These are phyloP conservation scores for Corinectria fuckeliana DNA, from an alignment of 2,329 filamentous ascomycete species.

Conservation along the genomic window DNA sequence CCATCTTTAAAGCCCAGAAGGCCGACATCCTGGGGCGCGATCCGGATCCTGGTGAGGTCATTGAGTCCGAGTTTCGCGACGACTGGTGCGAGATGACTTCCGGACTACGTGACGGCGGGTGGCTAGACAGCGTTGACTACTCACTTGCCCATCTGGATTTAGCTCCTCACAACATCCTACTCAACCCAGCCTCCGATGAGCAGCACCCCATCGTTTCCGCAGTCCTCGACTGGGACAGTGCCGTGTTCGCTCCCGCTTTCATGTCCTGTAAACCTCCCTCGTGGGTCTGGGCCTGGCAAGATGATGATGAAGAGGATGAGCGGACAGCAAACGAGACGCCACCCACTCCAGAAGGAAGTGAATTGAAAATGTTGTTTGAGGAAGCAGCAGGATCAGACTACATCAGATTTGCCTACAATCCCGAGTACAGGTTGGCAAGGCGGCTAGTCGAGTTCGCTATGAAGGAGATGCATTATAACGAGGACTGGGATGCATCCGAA, in stretches of 20 bases:
- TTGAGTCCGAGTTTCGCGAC: background rate
- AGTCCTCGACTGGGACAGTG: slow-evolving; percentile 6
- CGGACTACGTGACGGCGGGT: background rate
- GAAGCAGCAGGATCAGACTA: background rate
- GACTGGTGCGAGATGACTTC: background rate
- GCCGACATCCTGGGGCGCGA: background rate
- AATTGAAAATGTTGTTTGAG: background rate
- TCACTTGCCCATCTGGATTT: background rate
- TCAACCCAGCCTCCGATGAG: background rate
- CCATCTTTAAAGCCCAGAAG: background rate
- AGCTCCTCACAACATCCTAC: background rate
- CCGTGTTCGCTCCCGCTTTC: background rate
- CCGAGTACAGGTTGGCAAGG: background rate
- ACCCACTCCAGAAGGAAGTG: background rate
- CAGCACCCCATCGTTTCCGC: background rate
- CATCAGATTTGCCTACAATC: background rate
- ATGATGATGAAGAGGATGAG: slow-evolving; percentile 25
- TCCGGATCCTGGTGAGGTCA: background rate
- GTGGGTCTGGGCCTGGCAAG: slow-evolving; percentile 3
- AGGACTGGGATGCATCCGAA: background rate
- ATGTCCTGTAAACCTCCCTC: background rate
- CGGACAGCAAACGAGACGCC: slow-evolving; percentile 48
- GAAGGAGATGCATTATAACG: background rate
- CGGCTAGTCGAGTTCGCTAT: background rate
- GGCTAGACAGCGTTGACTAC: background rate